Evolutionary conservation across 139 green algal genomes (phyloP).

Genomic region (Chlamydomonas asymmetrica): DNA sequence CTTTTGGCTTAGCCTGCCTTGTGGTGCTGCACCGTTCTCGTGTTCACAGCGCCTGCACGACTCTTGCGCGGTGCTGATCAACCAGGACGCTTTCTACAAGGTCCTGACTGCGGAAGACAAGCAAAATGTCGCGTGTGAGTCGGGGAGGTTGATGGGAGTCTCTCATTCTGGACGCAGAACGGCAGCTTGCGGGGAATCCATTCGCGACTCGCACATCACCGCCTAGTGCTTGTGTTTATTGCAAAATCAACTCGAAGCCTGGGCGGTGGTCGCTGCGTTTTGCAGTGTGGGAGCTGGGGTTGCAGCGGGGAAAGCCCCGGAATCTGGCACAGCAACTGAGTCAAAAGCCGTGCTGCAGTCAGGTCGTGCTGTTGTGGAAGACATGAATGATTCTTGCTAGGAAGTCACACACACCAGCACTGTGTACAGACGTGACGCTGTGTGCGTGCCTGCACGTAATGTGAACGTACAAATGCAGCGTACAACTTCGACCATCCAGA

Average conservation of each 20-base stretch:
- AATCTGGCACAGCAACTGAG: background rate
- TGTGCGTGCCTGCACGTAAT: conserved; percentile 5
- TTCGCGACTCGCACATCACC: too few species aligned
- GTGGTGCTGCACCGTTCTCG: too few species aligned
- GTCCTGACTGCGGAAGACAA: conserved; percentile 67
- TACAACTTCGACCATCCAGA: conserved; percentile 96
- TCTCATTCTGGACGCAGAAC: background rate
- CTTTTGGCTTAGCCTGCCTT: too few species aligned
- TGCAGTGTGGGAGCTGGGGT: background rate
- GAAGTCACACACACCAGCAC: background rate
- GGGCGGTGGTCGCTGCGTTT: background rate
- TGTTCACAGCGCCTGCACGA: conserved; percentile 21
- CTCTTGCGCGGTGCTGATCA: conserved; percentile 75
- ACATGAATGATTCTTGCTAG: background rate
- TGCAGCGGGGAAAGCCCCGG: background rate
- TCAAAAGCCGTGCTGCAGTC: too few species aligned
- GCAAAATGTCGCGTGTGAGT: conserved; percentile 24
- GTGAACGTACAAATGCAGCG: conserved; percentile 91
- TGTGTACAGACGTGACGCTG: background rate
- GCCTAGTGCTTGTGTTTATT: background rate
- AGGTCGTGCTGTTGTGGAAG: too few species aligned
- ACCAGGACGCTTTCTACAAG: conserved; percentile 89
- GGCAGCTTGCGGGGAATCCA: too few species aligned
- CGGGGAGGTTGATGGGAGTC: background rate
- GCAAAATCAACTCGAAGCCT: background rate